phyloP scores from a whole-genome alignment of 1,284 basidiomycete genomes.

The Leccinum pachyderme region DNA sequence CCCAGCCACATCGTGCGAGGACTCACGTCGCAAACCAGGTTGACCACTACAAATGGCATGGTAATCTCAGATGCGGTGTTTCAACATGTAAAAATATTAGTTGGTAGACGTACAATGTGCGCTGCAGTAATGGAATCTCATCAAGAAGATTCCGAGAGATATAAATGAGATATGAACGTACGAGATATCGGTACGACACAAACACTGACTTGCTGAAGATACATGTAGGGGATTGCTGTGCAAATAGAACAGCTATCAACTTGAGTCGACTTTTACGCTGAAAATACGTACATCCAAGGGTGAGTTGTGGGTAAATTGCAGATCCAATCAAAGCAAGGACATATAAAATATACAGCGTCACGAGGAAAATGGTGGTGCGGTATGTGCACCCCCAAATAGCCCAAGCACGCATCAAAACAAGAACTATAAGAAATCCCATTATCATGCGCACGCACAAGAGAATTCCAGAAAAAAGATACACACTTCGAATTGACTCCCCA shows the following conservation, averaged over 20 bases:
- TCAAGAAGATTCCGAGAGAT: not conserved
- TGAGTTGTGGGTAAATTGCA: not conserved
- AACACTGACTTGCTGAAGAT: not conserved
- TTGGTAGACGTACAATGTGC: not conserved
- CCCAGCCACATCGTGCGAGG: not conserved
- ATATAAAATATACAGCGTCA: not conserved
- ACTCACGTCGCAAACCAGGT: slow-evolving; percentile 10
- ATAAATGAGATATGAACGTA: not conserved
- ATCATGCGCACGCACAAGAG: not conserved
- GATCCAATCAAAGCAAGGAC: too few relatives aligned
- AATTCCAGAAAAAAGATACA: not conserved
- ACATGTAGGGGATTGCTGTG: not conserved
- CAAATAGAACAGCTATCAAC: not conserved
- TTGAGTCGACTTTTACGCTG: not conserved
- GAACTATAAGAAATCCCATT: not conserved
- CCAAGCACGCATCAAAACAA: not conserved
- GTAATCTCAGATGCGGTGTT: not conserved
- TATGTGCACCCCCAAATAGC: not conserved
- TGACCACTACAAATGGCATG: slow-evolving; percentile 6
- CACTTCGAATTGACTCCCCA: not conserved
- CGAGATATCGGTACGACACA: not conserved
- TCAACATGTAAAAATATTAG: not conserved
- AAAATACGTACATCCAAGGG: not conserved
- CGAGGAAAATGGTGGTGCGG: not conserved
- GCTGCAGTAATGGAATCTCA: not conserved